Evolutionary conservation across 495 filamentous ascomycete species (phyloP).

Genomic region (Wilcoxina mikolae): DNA sequence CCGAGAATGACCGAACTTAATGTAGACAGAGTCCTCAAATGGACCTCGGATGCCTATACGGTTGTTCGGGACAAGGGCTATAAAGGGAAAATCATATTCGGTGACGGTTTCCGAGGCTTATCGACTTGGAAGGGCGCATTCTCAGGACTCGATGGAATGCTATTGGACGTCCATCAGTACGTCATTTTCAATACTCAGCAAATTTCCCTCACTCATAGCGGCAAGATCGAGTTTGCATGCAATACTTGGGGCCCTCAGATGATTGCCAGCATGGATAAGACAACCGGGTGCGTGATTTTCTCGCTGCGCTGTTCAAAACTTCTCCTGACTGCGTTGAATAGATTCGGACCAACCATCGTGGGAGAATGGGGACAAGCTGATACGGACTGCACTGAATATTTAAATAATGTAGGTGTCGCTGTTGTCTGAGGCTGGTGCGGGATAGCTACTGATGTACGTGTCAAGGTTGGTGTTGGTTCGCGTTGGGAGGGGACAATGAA

Average conservation of each 20-base stretch:
- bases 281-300: constrained; percentile 45
- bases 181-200: constrained; percentile 71
- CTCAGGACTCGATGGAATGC: constrained; percentile 39
- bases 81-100: constrained; percentile 51
- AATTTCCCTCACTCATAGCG: constrained; percentile 55
- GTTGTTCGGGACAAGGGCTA: constrained; percentile 58
- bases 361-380: constrained; percentile 98
- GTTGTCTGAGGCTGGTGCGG: neutral
- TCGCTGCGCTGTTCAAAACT: too few relatives aligned
- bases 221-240: constrained; percentile 74
- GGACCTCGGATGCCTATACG: constrained; percentile 50
- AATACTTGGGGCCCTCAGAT: constrained; percentile 71
- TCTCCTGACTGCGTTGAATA: constrained; percentile 3
- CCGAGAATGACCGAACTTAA: constrained; percentile 59
- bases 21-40: constrained; percentile 45
- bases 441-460: neutral
- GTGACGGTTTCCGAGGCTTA: constrained; percentile 73
- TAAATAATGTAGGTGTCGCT: constrained; percentile 54
- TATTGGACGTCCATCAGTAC: constrained; percentile 91
- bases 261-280: constrained; percentile 47
- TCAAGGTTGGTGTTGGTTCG: constrained; percentile 53
- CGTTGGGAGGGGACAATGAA: constrained; percentile 77
- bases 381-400: constrained; percentile 75
- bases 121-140: constrained; percentile 62
- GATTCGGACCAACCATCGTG: constrained; percentile 89